phyloP scores from a whole-genome alignment of 805 yeast genomes.

The Spathaspora boniae region DNA sequence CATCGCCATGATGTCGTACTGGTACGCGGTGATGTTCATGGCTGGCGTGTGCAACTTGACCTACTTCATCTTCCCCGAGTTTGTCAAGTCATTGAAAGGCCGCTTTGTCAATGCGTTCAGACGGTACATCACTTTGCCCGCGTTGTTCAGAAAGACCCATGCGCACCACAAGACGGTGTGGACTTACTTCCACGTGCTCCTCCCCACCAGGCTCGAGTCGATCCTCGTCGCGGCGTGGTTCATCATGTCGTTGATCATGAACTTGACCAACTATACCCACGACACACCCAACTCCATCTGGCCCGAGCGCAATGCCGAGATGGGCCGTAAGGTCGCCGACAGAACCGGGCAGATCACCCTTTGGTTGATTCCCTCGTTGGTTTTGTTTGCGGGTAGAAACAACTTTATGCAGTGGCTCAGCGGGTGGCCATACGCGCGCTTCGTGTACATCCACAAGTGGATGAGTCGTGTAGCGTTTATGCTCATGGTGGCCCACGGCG shows the following conservation, averaged over 20 bases:
- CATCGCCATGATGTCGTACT: slow-evolving; percentile 44
- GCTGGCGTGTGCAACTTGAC: slow-evolving; percentile 43
- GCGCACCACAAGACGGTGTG: slow-evolving; percentile 13
- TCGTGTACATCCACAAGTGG: slow-evolving; percentile 67
- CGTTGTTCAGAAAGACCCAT: slow-evolving; percentile 17
- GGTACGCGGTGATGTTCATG: slow-evolving; percentile 43
- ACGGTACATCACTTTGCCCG: slow-evolving; percentile 25
- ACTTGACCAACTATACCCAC: slow-evolving; percentile 21
- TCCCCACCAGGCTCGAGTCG: slow-evolving; percentile 54
- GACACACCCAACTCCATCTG: slow-evolving; percentile 19
- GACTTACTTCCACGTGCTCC: slow-evolving; percentile 17
- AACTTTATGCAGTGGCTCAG: slow-evolving; percentile 60
- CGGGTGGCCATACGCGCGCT: slow-evolving; percentile 61
- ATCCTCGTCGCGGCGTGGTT: slow-evolving; percentile 40
- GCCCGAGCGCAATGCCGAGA: slow-evolving; percentile 21
- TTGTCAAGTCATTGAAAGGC: slow-evolving; percentile 28
- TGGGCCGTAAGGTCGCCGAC: slow-evolving; percentile 46
- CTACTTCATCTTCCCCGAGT: slow-evolving; percentile 35
- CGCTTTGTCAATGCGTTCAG: slow-evolving; percentile 19
- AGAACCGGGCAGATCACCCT: slow-evolving; percentile 52
- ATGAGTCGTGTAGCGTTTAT: slow-evolving; percentile 49
- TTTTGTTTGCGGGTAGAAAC: slow-evolving; percentile 70
- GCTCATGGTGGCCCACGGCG: slow-evolving; percentile 54
- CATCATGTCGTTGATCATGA: slow-evolving; percentile 26
- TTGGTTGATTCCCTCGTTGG: slow-evolving; percentile 53